A percentile compares a stretch with the other conserved stretches of the same genome.
These are phyloP conservation scores for Kwoniella shivajii DNA, from an alignment of 1,284 basidiomycete species.

Conservation along the genomic window DNA sequence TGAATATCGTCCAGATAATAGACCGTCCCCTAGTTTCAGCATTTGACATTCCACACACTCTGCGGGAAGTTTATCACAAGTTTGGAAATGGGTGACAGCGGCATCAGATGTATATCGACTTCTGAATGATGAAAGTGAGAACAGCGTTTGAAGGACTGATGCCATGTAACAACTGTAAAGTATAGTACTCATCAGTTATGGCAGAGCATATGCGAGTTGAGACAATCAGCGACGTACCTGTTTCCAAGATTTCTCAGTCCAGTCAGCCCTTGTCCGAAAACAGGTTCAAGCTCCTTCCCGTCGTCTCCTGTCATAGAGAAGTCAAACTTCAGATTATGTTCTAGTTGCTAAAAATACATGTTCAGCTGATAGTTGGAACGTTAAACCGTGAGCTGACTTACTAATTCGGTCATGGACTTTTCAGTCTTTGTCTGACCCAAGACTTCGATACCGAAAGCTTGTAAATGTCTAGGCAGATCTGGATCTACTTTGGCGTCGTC, in stretches of 20 bases:
- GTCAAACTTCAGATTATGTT: conserved; percentile 93
- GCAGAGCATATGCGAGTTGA: too few relatives aligned
- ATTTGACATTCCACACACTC: conserved; percentile 93
- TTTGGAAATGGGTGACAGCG: conserved; percentile 61
- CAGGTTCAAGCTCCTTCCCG: conserved; percentile 81
- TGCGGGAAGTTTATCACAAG: conserved; percentile 75
- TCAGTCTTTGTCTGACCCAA: conserved; percentile 85
- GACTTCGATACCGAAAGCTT: conserved; percentile 85
- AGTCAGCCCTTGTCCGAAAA: conserved; percentile 86
- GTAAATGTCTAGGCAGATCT: conserved; percentile 72
- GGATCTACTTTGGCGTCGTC: conserved; percentile 85
- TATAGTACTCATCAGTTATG: too few relatives aligned
- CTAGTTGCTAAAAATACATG: conserved; percentile 71
- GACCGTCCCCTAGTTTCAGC: conserved; percentile 87
- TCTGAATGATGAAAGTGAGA: conserved; percentile 78
- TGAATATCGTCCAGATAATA: conserved; percentile 90
- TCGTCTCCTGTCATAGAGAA: conserved; percentile 91
- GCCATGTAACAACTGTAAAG: conserved; percentile 88
- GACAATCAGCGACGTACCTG: conserved; percentile 60
- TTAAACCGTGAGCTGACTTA: conserved; percentile 51
- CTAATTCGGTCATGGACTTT: conserved; percentile 95
- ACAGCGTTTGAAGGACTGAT: conserved; percentile 85
- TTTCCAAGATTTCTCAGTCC: conserved; percentile 93
- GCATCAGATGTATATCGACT: conserved; percentile 67
- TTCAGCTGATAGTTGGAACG: conserved; percentile 1